Base-by-base conservation (phyloP, 345 rosid species). In the Nephelium lappaceum region DNA sequence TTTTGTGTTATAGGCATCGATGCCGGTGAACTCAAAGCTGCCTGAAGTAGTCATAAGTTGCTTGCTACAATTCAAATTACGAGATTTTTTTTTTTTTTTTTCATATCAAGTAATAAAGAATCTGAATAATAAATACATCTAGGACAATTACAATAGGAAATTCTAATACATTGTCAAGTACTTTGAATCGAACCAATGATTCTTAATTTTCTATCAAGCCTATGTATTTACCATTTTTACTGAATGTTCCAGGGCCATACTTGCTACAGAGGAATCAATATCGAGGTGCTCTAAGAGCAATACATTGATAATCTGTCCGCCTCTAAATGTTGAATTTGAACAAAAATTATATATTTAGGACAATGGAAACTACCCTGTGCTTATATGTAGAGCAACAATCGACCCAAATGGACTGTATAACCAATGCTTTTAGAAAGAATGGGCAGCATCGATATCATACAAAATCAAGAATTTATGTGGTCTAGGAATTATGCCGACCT, bases 401-500 rank as follows among this genome's bases (percentile, higher is more conserved):
- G 14, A 63, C n/a, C 45, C 10, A 76, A 14, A 45, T 12, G 2
- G 25, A 53, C 55, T 21, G 61, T 21, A 38, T 16, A 47, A 39
- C 18, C 31, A 3, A 53, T 38, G 38, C 2, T 18, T 39, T 31
- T 45, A n/a, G 49, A 53, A 76, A 66, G 38, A 65, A 76, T 66
- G 71, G 71, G 62, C 14, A 49, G 72, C 49, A 14, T 16, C 49
- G 39, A 23, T 11, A 21, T 23, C 10, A 55, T 23, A 51, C 42
- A 41, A 73, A 41, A 55, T 10, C n/a, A 38, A 10, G 42, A 71
- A 63, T 66, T 58, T 60, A 57, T 36, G 43, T 8, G 64, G 68
- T 57, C 38, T 70, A n/a, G 71, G 72, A 73, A 72, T 57, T 79
- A 87, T 47, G 74, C 39, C 8, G 69, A 73, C 38, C 78, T 80